Evolutionary conservation across 1,139 yeast species (phyloP).

Genomic region (Taphrina pruni): DNA sequence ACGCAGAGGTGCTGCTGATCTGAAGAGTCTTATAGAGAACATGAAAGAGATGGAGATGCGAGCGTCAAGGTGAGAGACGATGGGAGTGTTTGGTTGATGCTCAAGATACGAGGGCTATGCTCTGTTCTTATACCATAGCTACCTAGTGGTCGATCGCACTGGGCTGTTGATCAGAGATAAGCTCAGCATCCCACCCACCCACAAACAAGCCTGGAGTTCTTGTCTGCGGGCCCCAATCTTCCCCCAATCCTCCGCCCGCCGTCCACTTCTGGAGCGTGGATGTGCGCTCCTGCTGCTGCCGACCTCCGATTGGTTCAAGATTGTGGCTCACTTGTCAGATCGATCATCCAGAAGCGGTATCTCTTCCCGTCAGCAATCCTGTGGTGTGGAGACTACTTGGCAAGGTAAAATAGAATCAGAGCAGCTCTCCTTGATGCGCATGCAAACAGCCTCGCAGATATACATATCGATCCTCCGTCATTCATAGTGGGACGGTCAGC

Average conservation of each 20-base stretch:
- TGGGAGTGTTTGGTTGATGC: too few relatives aligned
- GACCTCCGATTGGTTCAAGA: slow-evolving; percentile 4
- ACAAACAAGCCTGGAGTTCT: neutral
- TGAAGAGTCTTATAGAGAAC: neutral
- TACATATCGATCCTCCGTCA: too few relatives aligned
- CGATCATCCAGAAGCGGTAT: neutral
- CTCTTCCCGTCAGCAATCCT: neutral
- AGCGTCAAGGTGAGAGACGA: too few relatives aligned
- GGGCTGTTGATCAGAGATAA: neutral
- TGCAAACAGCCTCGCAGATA: too few relatives aligned
- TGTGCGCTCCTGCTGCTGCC: too few relatives aligned
- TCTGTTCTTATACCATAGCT: too few relatives aligned
- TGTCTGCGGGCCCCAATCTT: neutral
- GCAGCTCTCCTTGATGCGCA: too few relatives aligned
- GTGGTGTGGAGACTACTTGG: too few relatives aligned
- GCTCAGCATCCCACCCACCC: slow-evolving; percentile 2
- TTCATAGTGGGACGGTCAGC: neutral
- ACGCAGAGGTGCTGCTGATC: slow-evolving; percentile 3
- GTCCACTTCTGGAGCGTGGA: too few relatives aligned
- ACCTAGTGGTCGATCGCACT: too few relatives aligned
- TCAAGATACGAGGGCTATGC: too few relatives aligned
- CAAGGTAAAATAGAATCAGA: too few relatives aligned
- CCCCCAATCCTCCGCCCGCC: neutral
- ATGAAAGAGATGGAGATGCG: neutral
- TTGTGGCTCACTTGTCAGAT: neutral